These are phyloP conservation scores for Myrmaecium sp. DNA, from an alignment of 2,329 filamentous ascomycete genomes.

Conservation along the genomic window DNA sequence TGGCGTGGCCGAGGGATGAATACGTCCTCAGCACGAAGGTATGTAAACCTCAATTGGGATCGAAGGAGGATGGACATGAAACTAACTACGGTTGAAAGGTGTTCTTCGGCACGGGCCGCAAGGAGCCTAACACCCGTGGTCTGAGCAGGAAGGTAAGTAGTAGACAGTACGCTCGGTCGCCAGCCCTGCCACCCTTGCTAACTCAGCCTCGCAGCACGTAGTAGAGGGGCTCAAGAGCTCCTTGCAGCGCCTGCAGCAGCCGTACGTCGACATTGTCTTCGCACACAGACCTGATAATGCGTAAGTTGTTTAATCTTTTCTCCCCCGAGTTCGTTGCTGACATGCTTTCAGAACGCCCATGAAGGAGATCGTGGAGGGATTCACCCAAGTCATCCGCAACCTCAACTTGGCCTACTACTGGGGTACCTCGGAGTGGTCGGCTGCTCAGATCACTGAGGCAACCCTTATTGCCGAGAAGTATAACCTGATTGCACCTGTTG, in stretches of 20 bases:
- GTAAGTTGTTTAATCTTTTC: constrained; percentile 8
- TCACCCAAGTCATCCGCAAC: constrained; percentile 34
- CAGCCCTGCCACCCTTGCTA: not conserved
- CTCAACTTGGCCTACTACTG: constrained; percentile 47
- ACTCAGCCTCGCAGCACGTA: constrained; percentile 30
- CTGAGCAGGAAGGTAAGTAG: constrained; percentile 16
- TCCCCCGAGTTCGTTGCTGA: constrained; percentile 1
- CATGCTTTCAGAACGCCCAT: constrained; percentile 31
- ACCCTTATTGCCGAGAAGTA: constrained; percentile 43
- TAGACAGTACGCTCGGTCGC: no score
- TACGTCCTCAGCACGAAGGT: constrained; percentile 21
- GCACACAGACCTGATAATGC: constrained; percentile 41
- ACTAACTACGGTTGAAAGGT: constrained; percentile 15
- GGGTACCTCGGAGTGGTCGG: constrained; percentile 45
- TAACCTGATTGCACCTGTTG: constrained; percentile 40
- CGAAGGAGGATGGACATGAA: constrained; percentile 10
- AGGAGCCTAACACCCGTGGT: constrained; percentile 39
- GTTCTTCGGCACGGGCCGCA: constrained; percentile 38
- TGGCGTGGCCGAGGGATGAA: constrained; percentile 30
- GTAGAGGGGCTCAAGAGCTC: constrained; percentile 42
- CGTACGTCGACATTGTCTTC: constrained; percentile 51
- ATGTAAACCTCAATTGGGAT: constrained; percentile 13
- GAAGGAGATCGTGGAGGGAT: constrained; percentile 43
- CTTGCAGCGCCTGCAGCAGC: constrained; percentile 40
- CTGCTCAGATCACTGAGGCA: constrained; percentile 42